Evolutionary conservation across 23 red algal genomes (phyloP).

Genomic region (Gracilaria domingensis): DNA sequence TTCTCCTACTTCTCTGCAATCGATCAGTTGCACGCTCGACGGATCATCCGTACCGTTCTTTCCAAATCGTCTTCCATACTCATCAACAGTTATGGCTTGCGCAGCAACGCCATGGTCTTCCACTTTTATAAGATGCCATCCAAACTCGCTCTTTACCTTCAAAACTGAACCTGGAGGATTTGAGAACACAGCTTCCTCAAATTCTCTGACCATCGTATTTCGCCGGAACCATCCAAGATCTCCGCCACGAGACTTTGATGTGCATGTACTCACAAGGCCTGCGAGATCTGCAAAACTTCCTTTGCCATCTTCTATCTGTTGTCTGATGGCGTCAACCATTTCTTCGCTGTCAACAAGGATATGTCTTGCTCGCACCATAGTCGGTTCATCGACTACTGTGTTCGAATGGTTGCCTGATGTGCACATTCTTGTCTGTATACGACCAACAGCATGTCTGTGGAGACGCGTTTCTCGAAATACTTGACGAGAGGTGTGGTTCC

Average conservation of each 20-base stretch:
- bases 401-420: background rate
- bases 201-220: slow-evolving; percentile 90
- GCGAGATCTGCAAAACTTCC: slow-evolving; percentile 67
- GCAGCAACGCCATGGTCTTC: slow-evolving; percentile 70
- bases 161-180: slow-evolving; percentile 60
- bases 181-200: slow-evolving; percentile 86
- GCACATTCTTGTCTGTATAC: slow-evolving; percentile 25
- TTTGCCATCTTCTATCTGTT: slow-evolving; percentile 68
- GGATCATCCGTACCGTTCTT: slow-evolving; percentile 21
- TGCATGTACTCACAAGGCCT: slow-evolving; percentile 59
- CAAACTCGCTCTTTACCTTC: slow-evolving; percentile 90
- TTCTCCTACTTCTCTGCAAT: slow-evolving; percentile 83
- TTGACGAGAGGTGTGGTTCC: background rate
- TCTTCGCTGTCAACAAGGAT: slow-evolving; percentile 87
- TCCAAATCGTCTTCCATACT: slow-evolving; percentile 75
- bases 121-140: slow-evolving; percentile 96
- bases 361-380: slow-evolving; percentile 84
- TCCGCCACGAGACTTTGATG: slow-evolving; percentile 77
- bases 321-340: slow-evolving; percentile 66
- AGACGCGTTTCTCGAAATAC: background rate
- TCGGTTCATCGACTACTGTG: slow-evolving; percentile 11
- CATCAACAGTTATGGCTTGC: slow-evolving; percentile 69
- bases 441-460: background rate
- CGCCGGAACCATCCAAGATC: slow-evolving; percentile 98
- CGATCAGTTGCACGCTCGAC: slow-evolving; percentile 66